Conservation (phyloP, 768 basidiomycete genomes). For the Cyathus striatus region DNA sequence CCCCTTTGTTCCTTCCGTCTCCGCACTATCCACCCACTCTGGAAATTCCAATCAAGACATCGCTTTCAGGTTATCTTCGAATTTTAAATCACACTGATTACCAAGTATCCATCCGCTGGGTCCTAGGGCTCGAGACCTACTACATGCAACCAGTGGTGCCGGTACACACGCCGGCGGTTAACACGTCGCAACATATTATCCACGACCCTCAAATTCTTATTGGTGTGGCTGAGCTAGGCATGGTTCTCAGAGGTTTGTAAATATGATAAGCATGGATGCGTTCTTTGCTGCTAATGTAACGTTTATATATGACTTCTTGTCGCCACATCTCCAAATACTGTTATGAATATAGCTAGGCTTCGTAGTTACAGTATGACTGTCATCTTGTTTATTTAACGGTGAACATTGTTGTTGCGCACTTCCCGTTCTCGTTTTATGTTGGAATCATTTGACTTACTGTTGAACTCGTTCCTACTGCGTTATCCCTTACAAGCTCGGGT, state of each 20-base stretch:
- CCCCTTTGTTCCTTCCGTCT: too few relatives aligned
- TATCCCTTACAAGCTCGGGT: too few relatives aligned
- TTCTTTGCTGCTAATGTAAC: slow-evolving; percentile 67
- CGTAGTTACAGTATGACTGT: too few relatives aligned
- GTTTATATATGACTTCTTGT: slow-evolving; percentile 72
- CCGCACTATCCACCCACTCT: too few relatives aligned
- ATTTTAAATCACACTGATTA: slow-evolving; percentile 90
- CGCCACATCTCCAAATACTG: too few relatives aligned
- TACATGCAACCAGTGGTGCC: slow-evolving; percentile 38
- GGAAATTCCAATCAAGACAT: too few relatives aligned
- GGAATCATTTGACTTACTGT: too few relatives aligned
- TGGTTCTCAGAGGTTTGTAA: slow-evolving; percentile 91
- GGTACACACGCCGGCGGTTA: slow-evolving; percentile 2
- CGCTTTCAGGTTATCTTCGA: slow-evolving; percentile 79
- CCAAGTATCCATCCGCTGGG: slow-evolving; percentile 72
- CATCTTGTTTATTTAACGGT: too few relatives aligned
- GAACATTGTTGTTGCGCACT: too few relatives aligned
- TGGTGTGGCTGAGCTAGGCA: slow-evolving; percentile 62
- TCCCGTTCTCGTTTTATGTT: too few relatives aligned
- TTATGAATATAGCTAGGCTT: too few relatives aligned
- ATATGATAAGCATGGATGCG: slow-evolving; percentile 57
- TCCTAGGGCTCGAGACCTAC: slow-evolving; percentile 64
- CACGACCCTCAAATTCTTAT: slow-evolving; percentile 53
- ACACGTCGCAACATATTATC: neutral
- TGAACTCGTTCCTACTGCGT: too few relatives aligned